phyloP scores from a whole-genome alignment of 2,329 filamentous ascomycete genomes.

The Canariomyces notabilis region DNA sequence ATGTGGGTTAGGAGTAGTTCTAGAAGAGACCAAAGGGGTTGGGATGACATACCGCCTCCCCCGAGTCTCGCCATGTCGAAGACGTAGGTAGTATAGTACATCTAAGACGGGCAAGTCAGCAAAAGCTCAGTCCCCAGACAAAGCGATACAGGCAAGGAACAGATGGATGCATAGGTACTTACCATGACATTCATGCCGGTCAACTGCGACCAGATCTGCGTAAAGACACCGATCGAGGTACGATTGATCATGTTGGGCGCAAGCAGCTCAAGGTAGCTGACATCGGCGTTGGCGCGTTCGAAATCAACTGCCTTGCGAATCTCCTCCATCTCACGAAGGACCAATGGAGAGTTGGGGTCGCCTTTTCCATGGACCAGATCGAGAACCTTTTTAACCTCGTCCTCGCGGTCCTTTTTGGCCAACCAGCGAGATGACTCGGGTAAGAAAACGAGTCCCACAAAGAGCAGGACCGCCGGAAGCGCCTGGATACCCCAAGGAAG shows the following conservation, averaged over 20 bases:
- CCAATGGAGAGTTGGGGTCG: conserved; percentile 59
- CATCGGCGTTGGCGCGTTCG: conserved; percentile 63
- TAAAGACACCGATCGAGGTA: conserved; percentile 65
- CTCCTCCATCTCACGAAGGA: conserved; percentile 62
- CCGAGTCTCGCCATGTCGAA: conserved; percentile 67
- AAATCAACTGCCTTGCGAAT: conserved; percentile 71
- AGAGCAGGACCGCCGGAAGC: conserved; percentile 40
- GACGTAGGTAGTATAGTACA: conserved; percentile 67
- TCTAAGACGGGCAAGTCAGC: conserved; percentile 24
- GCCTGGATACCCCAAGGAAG: conserved; percentile 46
- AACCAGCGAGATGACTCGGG: conserved; percentile 49
- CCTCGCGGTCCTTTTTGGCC: conserved; percentile 44
- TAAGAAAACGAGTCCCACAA: conserved; percentile 38
- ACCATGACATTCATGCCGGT: conserved; percentile 75
- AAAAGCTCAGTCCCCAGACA: neutral
- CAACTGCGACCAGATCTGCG: conserved; percentile 70
- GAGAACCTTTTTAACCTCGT: conserved; percentile 44
- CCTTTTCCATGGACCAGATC: conserved; percentile 59
- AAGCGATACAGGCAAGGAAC: neutral
- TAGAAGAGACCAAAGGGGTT: neutral
- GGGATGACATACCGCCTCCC: conserved; percentile 2
- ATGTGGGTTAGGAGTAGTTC: neutral
- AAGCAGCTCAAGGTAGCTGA: conserved; percentile 68
- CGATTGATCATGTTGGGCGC: conserved; percentile 69
- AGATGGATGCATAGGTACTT: conserved; percentile 16